Evolutionary conservation across 345 rosid species (phyloP).

Genomic region (Eucalyptus shirleyi): DNA sequence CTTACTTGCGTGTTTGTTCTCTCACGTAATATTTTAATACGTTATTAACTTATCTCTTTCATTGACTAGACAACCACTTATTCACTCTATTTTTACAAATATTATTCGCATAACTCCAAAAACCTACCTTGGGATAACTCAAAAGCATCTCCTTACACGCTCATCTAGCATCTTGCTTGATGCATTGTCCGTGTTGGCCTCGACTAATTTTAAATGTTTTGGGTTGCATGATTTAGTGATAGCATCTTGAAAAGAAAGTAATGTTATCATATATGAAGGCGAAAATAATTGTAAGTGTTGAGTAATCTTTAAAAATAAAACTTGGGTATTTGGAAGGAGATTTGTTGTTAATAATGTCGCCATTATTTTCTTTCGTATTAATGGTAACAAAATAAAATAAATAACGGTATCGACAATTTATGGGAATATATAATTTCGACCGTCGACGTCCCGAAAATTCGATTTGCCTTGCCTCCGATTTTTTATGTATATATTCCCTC

Average conservation of each 20-base stretch:
- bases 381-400: background rate
- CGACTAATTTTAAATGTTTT: no score
- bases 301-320: no score
- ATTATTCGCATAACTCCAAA: background rate
- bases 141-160: background rate
- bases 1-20: background rate
- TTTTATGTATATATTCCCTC: background rate
- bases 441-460: background rate
- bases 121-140: background rate
- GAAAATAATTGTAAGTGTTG: background rate
- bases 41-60: background rate
- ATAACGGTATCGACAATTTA: background rate
- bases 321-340: background rate
- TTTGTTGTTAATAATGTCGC: background rate
- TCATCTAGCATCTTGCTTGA: background rate
- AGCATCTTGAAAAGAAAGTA: no score
- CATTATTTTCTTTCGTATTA: background rate
- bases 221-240: no score
- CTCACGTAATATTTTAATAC: background rate
- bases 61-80: background rate
- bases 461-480: background rate
- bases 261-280: fast-evolving
- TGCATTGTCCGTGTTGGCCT: no score
- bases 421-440: background rate
- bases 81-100: background rate